Percentiles rank a stretch among this genome's conserved stretches.
phyloP scores from a whole-genome alignment of 345 rosid species.

The Euphorbia pulcherrima region DNA sequence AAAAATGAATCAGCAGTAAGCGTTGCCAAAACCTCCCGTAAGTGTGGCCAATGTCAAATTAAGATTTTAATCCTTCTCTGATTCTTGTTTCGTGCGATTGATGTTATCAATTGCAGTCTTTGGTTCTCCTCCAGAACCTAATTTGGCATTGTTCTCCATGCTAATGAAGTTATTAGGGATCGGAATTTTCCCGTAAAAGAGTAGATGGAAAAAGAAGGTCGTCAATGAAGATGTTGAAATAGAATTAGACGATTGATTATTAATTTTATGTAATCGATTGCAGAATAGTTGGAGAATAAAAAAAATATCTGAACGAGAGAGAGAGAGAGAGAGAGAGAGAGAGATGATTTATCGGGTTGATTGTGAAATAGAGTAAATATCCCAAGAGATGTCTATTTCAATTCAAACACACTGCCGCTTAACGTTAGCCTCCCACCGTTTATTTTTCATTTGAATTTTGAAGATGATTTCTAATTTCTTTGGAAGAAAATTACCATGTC shows the following conservation, averaged over 20 bases:
- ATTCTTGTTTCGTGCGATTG: constrained; percentile 7
- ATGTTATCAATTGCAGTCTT: constrained; percentile 18
- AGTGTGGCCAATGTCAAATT: too few species aligned
- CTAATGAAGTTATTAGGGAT: background rate
- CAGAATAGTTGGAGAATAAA: background rate
- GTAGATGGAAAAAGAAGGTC: too few species aligned
- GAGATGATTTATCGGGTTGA: background rate
- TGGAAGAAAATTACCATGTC: too few species aligned
- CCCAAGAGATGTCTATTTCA: background rate
- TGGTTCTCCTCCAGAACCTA: constrained; percentile 19
- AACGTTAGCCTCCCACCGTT: background rate
- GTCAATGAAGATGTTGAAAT: background rate
- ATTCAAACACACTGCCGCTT: background rate
- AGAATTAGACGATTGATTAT: too few species aligned
- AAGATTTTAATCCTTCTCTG: too few species aligned
- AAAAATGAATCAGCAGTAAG: too few species aligned
- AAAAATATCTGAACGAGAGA: too few species aligned
- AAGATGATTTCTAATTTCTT: too few species aligned
- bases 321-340: too few species aligned
- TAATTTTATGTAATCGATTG: too few species aligned
- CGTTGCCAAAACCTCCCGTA: too few species aligned
- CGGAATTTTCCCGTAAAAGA: background rate
- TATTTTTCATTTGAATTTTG: too few species aligned
- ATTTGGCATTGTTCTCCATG: constrained; percentile 34
- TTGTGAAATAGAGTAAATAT: background rate